Conservation (phyloP, 2,329 filamentous ascomycete species). For the Metarhizium anisopliae region DNA sequence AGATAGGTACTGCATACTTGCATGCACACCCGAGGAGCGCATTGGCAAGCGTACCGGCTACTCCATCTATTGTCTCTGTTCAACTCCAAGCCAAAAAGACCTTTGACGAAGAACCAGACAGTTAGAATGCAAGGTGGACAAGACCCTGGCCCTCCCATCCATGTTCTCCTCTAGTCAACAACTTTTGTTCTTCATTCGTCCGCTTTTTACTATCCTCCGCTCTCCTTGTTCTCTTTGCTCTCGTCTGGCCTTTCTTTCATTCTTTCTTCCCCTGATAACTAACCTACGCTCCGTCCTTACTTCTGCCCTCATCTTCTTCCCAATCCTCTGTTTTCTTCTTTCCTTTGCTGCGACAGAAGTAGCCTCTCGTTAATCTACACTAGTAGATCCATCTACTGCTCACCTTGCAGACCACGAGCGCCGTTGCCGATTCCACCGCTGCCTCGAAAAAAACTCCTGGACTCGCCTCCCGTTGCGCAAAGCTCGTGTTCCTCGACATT, state of each 20-base stretch:
- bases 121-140: background rate
- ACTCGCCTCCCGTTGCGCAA: background rate
- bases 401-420: background rate
- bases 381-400: background rate
- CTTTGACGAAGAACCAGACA: background rate
- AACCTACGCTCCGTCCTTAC: background rate
- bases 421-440: background rate
- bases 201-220: background rate
- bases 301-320: background rate
- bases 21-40: background rate
- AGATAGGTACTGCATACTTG: background rate
- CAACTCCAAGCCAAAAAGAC: background rate
- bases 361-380: slow-evolving; percentile 4
- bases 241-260: background rate
- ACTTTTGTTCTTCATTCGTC: background rate
- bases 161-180: background rate
- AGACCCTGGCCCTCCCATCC: background rate
- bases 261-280: background rate
- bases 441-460: background rate
- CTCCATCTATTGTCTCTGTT: background rate
- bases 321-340: background rate
- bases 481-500: background rate
- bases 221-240: background rate
- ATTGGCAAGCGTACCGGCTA: background rate
- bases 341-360: slow-evolving; percentile 3